These are phyloP conservation scores for Candida parachauliodes DNA, from an alignment of 805 yeast genomes.

Conservation along the genomic window DNA sequence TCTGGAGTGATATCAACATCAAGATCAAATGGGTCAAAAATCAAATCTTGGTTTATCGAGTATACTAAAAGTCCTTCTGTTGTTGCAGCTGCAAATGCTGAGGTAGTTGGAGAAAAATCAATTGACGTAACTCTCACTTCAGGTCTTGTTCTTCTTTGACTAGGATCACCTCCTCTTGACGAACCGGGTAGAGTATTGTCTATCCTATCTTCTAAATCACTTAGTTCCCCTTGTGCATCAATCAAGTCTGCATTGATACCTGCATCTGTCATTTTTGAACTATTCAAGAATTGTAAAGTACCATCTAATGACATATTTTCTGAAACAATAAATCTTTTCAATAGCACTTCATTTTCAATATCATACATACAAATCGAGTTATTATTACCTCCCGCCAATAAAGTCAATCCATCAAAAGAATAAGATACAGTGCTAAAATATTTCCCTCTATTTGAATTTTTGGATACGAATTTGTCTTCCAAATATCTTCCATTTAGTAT, in stretches of 20 bases:
- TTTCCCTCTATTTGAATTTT: constrained; percentile 80
- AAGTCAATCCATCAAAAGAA: constrained; percentile 83
- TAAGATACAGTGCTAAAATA: constrained; percentile 77
- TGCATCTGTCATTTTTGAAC: constrained; percentile 80
- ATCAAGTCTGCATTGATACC: constrained; percentile 73
- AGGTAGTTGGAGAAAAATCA: constrained; percentile 83
- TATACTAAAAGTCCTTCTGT: constrained; percentile 88
- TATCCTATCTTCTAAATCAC: constrained; percentile 78
- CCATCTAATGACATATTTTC: constrained; percentile 90
- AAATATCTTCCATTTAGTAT: constrained; percentile 80
- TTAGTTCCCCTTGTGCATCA: constrained; percentile 81
- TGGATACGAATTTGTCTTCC: constrained; percentile 77
- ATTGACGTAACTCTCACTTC: constrained; percentile 78
- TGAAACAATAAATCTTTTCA: constrained; percentile 80
- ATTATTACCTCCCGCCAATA: constrained; percentile 92
- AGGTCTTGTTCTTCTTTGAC: constrained; percentile 71
- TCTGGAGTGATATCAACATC: constrained; percentile 91
- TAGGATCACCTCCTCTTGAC: constrained; percentile 60
- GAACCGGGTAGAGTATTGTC: constrained; percentile 86
- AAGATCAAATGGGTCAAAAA: constrained; percentile 92
- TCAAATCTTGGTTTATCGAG: constrained; percentile 68
- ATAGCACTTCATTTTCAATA: constrained; percentile 78
- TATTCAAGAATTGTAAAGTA: constrained; percentile 73
- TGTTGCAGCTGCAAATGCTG: constrained; percentile 89
- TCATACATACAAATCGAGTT: constrained; percentile 91